Evolutionary conservation across 768 basidiomycete species (phyloP), one percentile per base, ranked within the genome.

Genomic region (Auriscalpium orientale): DNA sequence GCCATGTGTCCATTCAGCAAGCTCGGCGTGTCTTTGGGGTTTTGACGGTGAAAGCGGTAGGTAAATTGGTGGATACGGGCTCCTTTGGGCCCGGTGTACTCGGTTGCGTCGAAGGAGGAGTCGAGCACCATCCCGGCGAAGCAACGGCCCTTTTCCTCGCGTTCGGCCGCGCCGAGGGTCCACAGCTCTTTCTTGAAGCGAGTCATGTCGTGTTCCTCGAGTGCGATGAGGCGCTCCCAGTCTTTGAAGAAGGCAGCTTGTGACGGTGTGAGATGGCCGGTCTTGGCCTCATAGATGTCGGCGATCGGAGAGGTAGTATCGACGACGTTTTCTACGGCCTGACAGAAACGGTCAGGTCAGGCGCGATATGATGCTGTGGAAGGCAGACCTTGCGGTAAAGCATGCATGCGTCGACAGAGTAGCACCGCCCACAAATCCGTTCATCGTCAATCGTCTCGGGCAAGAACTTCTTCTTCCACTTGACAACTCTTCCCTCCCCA

Each of bases 121-220:
- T 83, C 81, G 38, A 97, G 68, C 36, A 82, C 66, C 95, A 98
- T 95, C 47, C 79, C 74, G 40, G 79, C 75, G 62, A 98, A 90
- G 65, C 94, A 97, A 59, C 94, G 76, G 2, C 97, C 97, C 44
- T 79, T 81, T 54, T 72, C 78, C 68, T 93, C 90, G 54, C 97
- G 79, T 63, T 94, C 85, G 16, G 69, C 72, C 0, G 92, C 91
- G 7, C 80, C 79, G 79, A 95, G 82, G 0, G 90, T 94, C 97
- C 97, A 99, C 9, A 98, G 74, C 64, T 99, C 95, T 61, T 89
- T 90, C 67, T 84, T 83, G 73, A 91, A 94, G 18, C 89, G 79
- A 10, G 86, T 72, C 13, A 89, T 74, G 60, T 97, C 95, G 56
- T 87, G 84, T 67, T 98, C 97, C 68, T 99, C 97, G 4, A 84